Evolutionary conservation across 2,329 filamentous ascomycete genomes (phyloP), one percentile per base, ranked within the genome.

Genomic region (Sporothrix humicola): DNA sequence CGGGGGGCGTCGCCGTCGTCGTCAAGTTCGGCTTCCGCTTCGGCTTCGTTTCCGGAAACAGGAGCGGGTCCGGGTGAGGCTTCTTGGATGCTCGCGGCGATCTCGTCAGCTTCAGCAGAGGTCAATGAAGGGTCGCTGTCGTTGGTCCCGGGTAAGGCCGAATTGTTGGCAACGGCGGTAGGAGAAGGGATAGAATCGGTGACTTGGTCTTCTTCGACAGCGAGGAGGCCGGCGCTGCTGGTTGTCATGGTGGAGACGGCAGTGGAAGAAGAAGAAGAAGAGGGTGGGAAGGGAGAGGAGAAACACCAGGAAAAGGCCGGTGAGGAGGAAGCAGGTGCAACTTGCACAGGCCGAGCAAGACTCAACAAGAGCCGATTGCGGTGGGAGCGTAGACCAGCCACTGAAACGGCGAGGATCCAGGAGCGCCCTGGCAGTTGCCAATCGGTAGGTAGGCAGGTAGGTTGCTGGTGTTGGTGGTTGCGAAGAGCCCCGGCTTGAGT

Each of bases 11-110:
- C 37, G 52, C 13, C 79, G 69, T 72, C 61, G 58, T 54, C 65
- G 54, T 37, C 37, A 26, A 46, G 44, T 44, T 65, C 72, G 56
- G 63, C 54, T 31, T 72, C 69, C 7, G 66, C 23, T 44, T 65
- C 72, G 56, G 63, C 54, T 31, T 72, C 69, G 13, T 50, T 10
- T 15, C 50, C 26, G 66, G 26, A 37, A 12, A 2, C 31, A 61
- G 23, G 15, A 20, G 54, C 17, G 61, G 72, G 9, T n/a, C 52
- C 65, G 13, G 17, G 50, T 15, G 26, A 26, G 52, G 31, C 69
- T 15, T 77, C 68, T 23, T 44, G 73, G 52, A 63, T 48, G 66
- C 65, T 71, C 23, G 66, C 59, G 12, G 71, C 61, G 31, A 76
- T 69, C 5, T 66, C 44, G 71, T 71, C 69, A 31, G 69, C 63